These are phyloP conservation scores for Microglena sp. DNA, from an alignment of 139 green algal genomes.

Conservation along the genomic window DNA sequence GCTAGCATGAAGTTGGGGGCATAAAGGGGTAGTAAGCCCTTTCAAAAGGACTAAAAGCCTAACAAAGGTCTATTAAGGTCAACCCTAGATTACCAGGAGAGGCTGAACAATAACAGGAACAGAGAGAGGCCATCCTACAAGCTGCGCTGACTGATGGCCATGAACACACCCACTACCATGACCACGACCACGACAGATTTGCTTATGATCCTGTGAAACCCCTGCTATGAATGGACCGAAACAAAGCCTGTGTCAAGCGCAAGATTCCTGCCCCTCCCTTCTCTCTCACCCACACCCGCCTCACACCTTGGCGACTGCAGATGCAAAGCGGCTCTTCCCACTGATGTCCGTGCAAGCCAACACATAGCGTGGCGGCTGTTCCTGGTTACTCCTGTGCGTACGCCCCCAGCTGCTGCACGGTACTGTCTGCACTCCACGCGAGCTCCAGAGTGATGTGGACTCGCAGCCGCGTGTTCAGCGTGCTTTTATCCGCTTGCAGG, in stretches of 20 bases:
- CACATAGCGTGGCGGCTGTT: conserved; percentile 53
- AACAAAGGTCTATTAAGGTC: too few relatives aligned
- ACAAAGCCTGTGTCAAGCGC: too few relatives aligned
- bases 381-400: conserved; percentile 56
- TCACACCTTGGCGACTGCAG: conserved; percentile 34
- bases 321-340: conserved; percentile 52
- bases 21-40: too few relatives aligned
- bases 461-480: conserved; percentile 33
- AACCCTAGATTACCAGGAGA: too few relatives aligned
- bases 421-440: conserved; percentile 50
- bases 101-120: too few relatives aligned
- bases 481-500: conserved; percentile 42
- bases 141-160: too few relatives aligned
- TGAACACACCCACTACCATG: neutral
- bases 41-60: too few relatives aligned
- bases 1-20: too few relatives aligned
- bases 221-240: neutral
- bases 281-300: too few relatives aligned
- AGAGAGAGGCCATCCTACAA: too few relatives aligned
- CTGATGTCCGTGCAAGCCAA: conserved; percentile 44
- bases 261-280: too few relatives aligned
- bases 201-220: neutral
- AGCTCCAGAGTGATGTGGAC: conserved; percentile 56
- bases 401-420: conserved; percentile 37
- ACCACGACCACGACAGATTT: neutral